A percentile compares a stretch with the other conserved stretches of the same genome.
phyloP scores from a whole-genome alignment of 164 flowering plant genomes.

The Platanus orientalis region DNA sequence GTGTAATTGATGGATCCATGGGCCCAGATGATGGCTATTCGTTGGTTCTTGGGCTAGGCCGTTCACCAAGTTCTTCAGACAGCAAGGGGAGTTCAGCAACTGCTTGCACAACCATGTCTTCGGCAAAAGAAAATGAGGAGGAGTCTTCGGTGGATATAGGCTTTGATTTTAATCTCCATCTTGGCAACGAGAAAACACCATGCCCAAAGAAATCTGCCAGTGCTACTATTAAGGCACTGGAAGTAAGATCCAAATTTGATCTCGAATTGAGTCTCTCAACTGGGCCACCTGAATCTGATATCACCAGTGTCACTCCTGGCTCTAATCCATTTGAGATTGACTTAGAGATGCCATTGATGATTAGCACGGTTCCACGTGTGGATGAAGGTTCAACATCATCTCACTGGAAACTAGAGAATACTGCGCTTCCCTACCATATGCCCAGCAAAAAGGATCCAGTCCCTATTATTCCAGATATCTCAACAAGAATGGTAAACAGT shows the following conservation, averaged over 20 bases:
- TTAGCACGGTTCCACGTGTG: constrained; percentile 8
- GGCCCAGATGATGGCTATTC: constrained; percentile 44
- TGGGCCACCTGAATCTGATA: constrained; percentile 66
- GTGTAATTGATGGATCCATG: constrained; percentile 36
- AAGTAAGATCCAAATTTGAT: constrained; percentile 45
- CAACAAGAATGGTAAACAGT: constrained; percentile 42
- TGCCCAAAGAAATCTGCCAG: constrained; percentile 30
- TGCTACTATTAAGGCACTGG: constrained; percentile 22
- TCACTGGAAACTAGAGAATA: constrained; percentile 22
- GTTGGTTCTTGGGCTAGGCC: constrained; percentile 60
- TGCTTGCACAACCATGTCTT: constrained; percentile 70
- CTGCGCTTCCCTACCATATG: constrained; percentile 24
- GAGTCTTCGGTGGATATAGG: constrained; percentile 84
- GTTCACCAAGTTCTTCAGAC: constrained; percentile 76
- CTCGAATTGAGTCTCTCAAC: constrained; percentile 76
- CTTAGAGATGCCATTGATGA: constrained; percentile 17
- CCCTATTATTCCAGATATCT: constrained; percentile 31
- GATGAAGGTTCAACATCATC: constrained; percentile 52
- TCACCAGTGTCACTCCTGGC: constrained; percentile 42
- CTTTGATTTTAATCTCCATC: constrained; percentile 70
- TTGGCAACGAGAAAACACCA: constrained; percentile 55
- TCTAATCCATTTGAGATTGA: constrained; percentile 18
- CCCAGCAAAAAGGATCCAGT: constrained; percentile 18
- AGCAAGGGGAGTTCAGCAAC: constrained; percentile 89
- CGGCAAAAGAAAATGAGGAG: constrained; percentile 79